Evolutionary conservation across 345 rosid genomes (phyloP), one percentile per base, ranked within the genome.

Genomic region (Salix koriyanagi): DNA sequence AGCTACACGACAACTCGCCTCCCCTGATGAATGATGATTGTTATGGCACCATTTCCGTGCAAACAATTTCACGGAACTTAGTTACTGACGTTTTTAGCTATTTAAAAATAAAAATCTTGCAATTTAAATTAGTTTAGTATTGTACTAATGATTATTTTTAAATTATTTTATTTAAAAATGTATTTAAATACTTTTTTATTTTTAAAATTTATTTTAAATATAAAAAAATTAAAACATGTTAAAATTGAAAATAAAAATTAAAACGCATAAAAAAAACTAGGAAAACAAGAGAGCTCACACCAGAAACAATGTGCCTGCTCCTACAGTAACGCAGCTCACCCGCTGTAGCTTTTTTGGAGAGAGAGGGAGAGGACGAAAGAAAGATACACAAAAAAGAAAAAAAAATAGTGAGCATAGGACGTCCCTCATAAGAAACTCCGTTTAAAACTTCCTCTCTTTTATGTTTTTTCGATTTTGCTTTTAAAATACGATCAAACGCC

Each of bases 341-440:
- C 56, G 9, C 56, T 1, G n/a, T 46, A 12, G 19, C 7, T 50
- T 66, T 19, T 19, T 15, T 1, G 7, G 16, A 4, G 36, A 5
- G 64, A 10, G 62, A 19, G 66, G 23, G 26, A 58, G 19, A 6
- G 6, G 6, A 26, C 26, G 25, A 14, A 16, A 61, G 34, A 42
- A 50, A 39, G 21, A 19, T 13, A 44, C 12, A 9, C 44, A 2
- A 41, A 41, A 41, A 41, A 5, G 54, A 28, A 21, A 42, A 48
- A 26, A 18, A 34, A 34, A 34, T 34, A 34, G 32, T 13, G 56
- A 77, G 67, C 21, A 1, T 8, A 2, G 37, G 21, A 61, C 61
- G 23, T n/a, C 34, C 76, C 26, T 39, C 84, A 67, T 79, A 62
- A 79, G 73, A 79, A 81, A 71, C 89, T 80, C 86, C 86, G 87